Conservation (phyloP, 2,329 filamentous ascomycete genomes). For the Ceratocystiopsis minuta region DNA sequence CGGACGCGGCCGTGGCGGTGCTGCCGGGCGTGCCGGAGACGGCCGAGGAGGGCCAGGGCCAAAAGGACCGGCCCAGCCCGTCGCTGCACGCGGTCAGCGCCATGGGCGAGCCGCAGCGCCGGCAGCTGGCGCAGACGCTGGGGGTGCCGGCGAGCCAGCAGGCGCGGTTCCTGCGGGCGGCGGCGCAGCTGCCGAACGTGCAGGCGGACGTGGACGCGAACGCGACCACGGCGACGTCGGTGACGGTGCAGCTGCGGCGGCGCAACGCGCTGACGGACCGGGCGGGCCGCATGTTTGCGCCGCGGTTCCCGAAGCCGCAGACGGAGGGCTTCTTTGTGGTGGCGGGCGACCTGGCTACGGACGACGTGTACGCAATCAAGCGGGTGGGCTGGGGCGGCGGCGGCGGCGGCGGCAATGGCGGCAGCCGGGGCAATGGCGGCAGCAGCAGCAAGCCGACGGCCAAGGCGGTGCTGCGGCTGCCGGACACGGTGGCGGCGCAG, state of each 20-base stretch:
- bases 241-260: constrained; percentile 48
- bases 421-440: neutral
- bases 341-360: constrained; percentile 45
- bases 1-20: constrained; percentile 60
- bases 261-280: constrained; percentile 46
- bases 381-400: constrained; percentile 52
- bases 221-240: constrained; percentile 37
- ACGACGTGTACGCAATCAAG: constrained; percentile 76
- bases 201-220: constrained; percentile 39
- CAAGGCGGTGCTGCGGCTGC: constrained; percentile 40
- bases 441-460: constrained; percentile 26
- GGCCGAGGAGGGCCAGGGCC: neutral
- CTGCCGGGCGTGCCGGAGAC: constrained; percentile 47
- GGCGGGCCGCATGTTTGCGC: constrained; percentile 66
- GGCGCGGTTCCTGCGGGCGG: constrained; percentile 36
- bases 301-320: constrained; percentile 83
- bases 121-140: constrained; percentile 31
- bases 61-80: neutral
- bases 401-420: neutral
- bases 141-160: constrained; percentile 27
- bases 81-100: constrained; percentile 24
- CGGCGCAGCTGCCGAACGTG: constrained; percentile 51
- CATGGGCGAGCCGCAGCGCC: constrained; percentile 18
- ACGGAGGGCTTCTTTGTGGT: constrained; percentile 86
- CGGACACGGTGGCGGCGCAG: constrained; percentile 21